Conservation (phyloP, 148 eudicot genomes). For the Silene latifolia region DNA sequence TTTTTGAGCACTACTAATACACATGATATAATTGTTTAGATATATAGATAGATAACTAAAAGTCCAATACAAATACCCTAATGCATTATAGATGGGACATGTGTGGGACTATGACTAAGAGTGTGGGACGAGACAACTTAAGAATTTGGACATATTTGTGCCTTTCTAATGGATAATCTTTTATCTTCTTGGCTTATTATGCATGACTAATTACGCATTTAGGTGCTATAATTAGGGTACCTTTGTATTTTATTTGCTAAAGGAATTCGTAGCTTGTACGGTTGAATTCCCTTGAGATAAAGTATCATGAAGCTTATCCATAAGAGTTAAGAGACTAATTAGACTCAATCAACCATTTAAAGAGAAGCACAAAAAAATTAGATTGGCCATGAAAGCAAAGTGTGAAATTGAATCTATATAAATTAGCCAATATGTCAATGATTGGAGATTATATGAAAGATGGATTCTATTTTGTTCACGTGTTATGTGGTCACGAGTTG, state of each 20-base stretch:
- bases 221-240: conserved; percentile 7
- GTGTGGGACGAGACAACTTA: background rate
- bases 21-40: background rate
- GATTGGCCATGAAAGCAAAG: too few relatives aligned
- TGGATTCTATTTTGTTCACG: background rate
- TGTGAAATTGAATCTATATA: background rate
- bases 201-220: conserved; percentile 2
- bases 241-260: background rate
- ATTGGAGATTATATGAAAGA: background rate
- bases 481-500: background rate
- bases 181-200: background rate
- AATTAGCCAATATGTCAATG: background rate
- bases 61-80: background rate
- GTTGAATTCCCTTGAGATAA: background rate
- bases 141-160: background rate
- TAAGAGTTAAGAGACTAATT: conserved; percentile 3
- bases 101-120: background rate
- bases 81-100: background rate
- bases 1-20: too few relatives aligned
- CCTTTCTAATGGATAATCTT: too few relatives aligned
- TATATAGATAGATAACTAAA: background rate
- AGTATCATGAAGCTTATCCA: conserved; percentile 7
- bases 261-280: conserved; percentile 2
- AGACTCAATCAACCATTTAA: background rate
- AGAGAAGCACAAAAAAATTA: too few relatives aligned